Percentiles rank a stretch among this genome's conserved stretches.
phyloP scores from a whole-genome alignment of 495 filamentous ascomycete genomes.

The Wilcoxina mikolae region DNA sequence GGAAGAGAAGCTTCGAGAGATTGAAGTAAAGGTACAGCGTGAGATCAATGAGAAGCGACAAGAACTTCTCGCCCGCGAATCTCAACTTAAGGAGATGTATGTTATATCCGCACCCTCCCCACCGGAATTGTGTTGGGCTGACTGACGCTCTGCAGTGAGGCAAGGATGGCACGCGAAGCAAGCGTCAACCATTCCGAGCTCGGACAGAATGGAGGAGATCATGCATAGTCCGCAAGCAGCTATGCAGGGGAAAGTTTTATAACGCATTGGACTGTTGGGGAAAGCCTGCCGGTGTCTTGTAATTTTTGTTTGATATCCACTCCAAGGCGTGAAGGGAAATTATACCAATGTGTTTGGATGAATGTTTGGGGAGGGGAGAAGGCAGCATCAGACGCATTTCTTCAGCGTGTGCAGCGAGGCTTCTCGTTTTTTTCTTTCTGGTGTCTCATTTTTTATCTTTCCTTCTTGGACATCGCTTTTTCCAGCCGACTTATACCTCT shows the following conservation, averaged over 20 bases:
- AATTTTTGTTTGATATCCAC: conserved; percentile 9
- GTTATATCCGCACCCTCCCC: background rate
- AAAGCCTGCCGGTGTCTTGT: conserved; percentile 3
- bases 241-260: background rate
- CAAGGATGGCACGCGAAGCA: conserved; percentile 53
- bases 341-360: conserved; percentile 2
- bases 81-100: conserved; percentile 83
- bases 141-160: conserved; percentile 35
- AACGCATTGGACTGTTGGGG: conserved; percentile 3
- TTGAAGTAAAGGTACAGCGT: conserved; percentile 96
- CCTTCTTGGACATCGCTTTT: conserved; percentile 2
- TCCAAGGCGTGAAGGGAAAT: background rate
- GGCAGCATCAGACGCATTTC: background rate
- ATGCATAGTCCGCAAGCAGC: conserved; percentile 1
- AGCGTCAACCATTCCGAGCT: background rate
- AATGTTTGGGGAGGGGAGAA: background rate
- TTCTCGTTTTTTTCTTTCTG: conserved; percentile 2
- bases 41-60: conserved; percentile 99
- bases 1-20: conserved; percentile 98
- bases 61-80: conserved; percentile 92
- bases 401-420: background rate
- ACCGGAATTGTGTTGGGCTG: background rate
- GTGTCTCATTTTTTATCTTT: background rate
- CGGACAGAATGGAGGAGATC: conserved; percentile 3
- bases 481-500: background rate